Base-by-base conservation (phyloP, 106 monocot genomes). In the Allium fistulosum region DNA sequence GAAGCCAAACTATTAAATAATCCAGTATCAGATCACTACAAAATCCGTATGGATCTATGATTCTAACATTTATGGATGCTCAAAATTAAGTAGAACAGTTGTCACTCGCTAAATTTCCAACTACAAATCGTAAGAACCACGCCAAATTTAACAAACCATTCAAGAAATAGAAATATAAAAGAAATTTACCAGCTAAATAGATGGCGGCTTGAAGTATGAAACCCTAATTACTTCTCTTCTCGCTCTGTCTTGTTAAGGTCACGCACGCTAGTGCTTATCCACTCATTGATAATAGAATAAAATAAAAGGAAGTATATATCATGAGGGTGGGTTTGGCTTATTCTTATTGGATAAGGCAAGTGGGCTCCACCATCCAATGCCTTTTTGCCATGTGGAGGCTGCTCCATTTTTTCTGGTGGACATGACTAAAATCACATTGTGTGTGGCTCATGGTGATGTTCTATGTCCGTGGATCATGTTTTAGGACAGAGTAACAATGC, bases 141-240 rank as follows among this genome's bases (percentile, higher is more conserved):
- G 12, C 22, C 15, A 12, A 62, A 62, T 26, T 46, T 45, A 6
- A 62, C 28, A 2, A 4, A 10, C 37, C 9, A 62, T 8, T 62
- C 5, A 46, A 10, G 9, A 2, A 46, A 46, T 7, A 15, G 14
- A 17, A 48, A 67, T 26, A 12, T 55, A 55, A 52, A 9, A 8
- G 6, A 6, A n/a, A 26, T 11, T 15, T 26, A 49, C 50, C 12
- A 8, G 26, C 50, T 67, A 13, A 67, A 50, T 49, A 51, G 67
- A 14, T 26, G 51, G 67, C 67, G 67, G 67, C 67, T 67, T 26
- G 52, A 53, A 67, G 52, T 11, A 26, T n/a, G 18, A 52, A 67
- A 67, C 67, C 52, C 67, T 67, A 52, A 26, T 9, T 0, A 48
- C 11, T 46, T 50, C 65, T 66, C 65, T 66, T 10, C 9, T 16